phyloP scores from a whole-genome alignment of 2,329 filamentous ascomycete genomes.

The Scytalidium lignicola region DNA sequence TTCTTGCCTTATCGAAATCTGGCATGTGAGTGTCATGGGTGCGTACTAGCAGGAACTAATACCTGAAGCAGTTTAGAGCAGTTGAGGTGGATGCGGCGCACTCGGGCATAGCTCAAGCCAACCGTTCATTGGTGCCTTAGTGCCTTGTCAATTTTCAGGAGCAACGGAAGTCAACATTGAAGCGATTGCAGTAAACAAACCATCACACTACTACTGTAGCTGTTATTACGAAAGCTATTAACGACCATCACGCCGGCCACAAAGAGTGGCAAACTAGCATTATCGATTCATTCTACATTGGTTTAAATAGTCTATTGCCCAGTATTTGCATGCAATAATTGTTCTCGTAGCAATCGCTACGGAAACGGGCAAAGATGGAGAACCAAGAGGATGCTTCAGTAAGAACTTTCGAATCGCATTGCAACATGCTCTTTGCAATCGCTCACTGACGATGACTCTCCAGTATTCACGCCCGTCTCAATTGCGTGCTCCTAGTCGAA shows the following conservation, averaged over 20 bases:
- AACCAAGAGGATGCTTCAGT: background rate
- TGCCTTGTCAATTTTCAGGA: background rate
- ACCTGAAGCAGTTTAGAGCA: background rate
- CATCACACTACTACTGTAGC: background rate
- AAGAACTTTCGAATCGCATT: background rate
- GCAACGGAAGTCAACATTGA: background rate
- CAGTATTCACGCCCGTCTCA: conserved; percentile 24
- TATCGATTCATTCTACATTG: background rate
- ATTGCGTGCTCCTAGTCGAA: conserved; percentile 19
- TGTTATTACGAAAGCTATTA: background rate
- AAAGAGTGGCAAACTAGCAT: background rate
- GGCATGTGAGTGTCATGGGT: background rate
- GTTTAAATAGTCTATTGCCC: background rate
- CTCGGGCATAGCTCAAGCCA: too few relatives aligned
- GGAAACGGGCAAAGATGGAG: background rate
- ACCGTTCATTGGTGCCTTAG: background rate
- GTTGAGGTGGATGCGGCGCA: background rate
- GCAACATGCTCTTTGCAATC: background rate
- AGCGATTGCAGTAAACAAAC: background rate
- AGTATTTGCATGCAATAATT: background rate
- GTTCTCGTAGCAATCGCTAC: background rate
- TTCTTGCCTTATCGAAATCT: background rate
- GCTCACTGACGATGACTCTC: background rate
- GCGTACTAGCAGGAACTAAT: background rate
- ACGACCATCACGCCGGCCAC: background rate